Evolutionary conservation across 202 grass and related monocot genomes (phyloP).

Genomic region (Elaeis oleifera): DNA sequence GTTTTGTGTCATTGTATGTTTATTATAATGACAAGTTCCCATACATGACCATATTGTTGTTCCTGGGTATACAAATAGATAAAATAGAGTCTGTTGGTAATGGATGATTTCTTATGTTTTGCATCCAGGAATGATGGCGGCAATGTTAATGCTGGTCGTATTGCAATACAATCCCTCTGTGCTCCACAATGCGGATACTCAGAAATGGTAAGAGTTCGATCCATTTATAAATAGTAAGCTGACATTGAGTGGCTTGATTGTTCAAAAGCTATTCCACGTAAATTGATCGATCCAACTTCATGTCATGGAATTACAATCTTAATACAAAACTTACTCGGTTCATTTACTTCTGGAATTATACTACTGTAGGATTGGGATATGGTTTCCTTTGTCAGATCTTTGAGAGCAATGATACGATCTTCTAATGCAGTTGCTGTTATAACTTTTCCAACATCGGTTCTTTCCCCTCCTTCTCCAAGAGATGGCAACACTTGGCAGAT

Average conservation of each 20-base stretch:
- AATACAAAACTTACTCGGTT: neutral
- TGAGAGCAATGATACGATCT: constrained; percentile 52
- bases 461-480: constrained; percentile 68
- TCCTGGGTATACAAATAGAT: too few relatives aligned
- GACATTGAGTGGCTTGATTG: constrained; percentile 2
- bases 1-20: too few relatives aligned
- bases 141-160: constrained; percentile 45
- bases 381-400: constrained; percentile 71
- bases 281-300: neutral
- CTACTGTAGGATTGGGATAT: constrained; percentile 77
- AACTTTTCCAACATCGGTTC: constrained; percentile 55
- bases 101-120: constrained; percentile 14
- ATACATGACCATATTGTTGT: too few relatives aligned
- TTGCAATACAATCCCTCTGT: constrained; percentile 88
- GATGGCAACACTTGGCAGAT: constrained; percentile 93
- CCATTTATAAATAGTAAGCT: too few relatives aligned
- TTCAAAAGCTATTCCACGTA: constrained; percentile 4
- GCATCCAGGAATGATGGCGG: constrained; percentile 51
- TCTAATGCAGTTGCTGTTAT: constrained; percentile 67
- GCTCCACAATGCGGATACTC: constrained; percentile 81
- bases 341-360: neutral
- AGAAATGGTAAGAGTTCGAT: constrained; percentile 45
- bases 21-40: too few relatives aligned
- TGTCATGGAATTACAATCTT: too few relatives aligned
- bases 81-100: too few relatives aligned